These are phyloP conservation scores for Magnaporthiopsis rhizophila DNA, from an alignment of 2,329 filamentous ascomycete species.

Conservation along the genomic window DNA sequence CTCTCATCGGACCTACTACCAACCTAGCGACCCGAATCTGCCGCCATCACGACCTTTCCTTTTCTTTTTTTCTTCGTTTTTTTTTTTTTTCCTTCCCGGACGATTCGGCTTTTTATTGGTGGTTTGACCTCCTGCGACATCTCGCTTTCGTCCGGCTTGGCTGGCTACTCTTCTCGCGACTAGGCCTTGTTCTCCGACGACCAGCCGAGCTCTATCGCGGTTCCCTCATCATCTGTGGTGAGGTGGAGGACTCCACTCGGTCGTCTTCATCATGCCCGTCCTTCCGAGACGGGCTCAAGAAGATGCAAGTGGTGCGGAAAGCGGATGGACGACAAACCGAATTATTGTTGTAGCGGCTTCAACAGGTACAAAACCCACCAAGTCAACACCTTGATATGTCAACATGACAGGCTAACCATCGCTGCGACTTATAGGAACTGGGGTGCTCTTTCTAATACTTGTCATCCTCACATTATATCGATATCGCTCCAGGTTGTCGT, in stretches of 20 bases:
- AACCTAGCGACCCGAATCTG: background rate
- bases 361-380: background rate
- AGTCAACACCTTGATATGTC: background rate
- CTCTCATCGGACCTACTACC: background rate
- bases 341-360: background rate
- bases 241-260: background rate
- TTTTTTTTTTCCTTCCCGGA: too few relatives aligned
- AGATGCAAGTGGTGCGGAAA: background rate
- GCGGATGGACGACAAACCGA: background rate
- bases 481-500: background rate
- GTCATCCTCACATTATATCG: background rate
- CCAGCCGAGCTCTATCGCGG: background rate
- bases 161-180: too few relatives aligned
- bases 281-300: background rate
- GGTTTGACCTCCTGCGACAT: background rate
- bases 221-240: background rate
- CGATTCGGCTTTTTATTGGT: background rate
- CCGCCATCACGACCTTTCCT: background rate
- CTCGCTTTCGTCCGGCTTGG: background rate
- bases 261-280: background rate
- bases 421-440: background rate
- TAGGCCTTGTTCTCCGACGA: background rate
- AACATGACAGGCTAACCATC: background rate
- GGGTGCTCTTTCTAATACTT: background rate
- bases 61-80: too few relatives aligned